A percentile compares a stretch with the other conserved stretches of the same genome.
Evolutionary conservation across 2,329 filamentous ascomycete species (phyloP).

Genomic region (Madurella mycetomatis): DNA sequence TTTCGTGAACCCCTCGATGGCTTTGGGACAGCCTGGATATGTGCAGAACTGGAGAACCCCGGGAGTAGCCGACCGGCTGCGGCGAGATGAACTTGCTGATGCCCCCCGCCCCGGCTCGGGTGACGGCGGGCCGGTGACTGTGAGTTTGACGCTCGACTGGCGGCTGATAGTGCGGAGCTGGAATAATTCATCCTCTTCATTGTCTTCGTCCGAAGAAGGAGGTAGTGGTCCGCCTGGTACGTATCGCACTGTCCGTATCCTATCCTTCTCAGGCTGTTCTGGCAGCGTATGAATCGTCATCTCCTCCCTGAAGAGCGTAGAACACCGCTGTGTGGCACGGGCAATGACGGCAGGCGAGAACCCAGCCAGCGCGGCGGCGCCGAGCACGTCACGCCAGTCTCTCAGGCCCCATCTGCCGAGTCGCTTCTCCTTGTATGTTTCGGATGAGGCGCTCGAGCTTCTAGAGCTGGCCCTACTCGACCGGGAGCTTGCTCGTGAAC

Average conservation of each 20-base stretch:
- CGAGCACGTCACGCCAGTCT: slow-evolving; percentile 84
- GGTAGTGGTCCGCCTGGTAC: slow-evolving; percentile 18
- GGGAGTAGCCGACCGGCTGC: slow-evolving; percentile 23
- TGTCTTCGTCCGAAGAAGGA: slow-evolving; percentile 11
- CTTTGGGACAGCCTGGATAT: slow-evolving; percentile 34
- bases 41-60: slow-evolving; percentile 33
- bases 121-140: background rate
- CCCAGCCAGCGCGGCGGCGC: slow-evolving; percentile 69
- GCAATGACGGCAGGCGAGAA: slow-evolving; percentile 63
- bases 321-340: slow-evolving; percentile 68
- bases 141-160: slow-evolving; percentile 16
- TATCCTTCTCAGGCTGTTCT: slow-evolving; percentile 13
- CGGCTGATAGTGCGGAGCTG: slow-evolving; percentile 16
- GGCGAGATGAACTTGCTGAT: background rate
- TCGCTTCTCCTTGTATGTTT: slow-evolving; percentile 10
- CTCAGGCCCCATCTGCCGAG: slow-evolving; percentile 43
- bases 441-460: slow-evolving; percentile 11
- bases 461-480: slow-evolving; percentile 1
- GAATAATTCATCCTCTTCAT: slow-evolving; percentile 10
- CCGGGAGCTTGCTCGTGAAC: slow-evolving; percentile 21
- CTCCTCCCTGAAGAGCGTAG: slow-evolving; percentile 66
- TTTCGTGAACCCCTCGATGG: slow-evolving; percentile 33
- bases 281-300: slow-evolving; percentile 59
- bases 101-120: background rate
- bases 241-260: slow-evolving; percentile 25